Conservation (phyloP, 345 rosid species). For the thale cress (Arabidopsis thaliana) region TAIR10.1 NC_003075.7:17187501-17188000, state of each 20-base stretch:
- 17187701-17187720: conserved; percentile 26
- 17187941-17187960: conserved; percentile 4
- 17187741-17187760: conserved; percentile 49
- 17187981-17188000: conserved; percentile 4
- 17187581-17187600: background rate
- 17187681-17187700: conserved; percentile 9
- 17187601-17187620: background rate
- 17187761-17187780: conserved; percentile 44
- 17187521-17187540: conserved; percentile 1
- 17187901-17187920: background rate
- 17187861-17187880: conserved; percentile 39
- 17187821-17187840: conserved; percentile 44
- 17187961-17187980: background rate
- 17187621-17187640: conserved; percentile 20
- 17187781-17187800: conserved; percentile 30
- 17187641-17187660: background rate
- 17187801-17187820: conserved; percentile 32
- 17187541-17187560: background rate
- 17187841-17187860: conserved; percentile 46
- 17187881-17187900: conserved; percentile 25
- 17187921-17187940: conserved; percentile 21
- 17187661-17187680: background rate
- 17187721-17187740: conserved; percentile 44
- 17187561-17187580: background rate
- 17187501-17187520: conserved; percentile 10